A percentile compares a stretch with the other conserved stretches of the same genome.
Evolutionary conservation across 371 early-diverging fungal species (phyloP).

Genomic region (Rhizomucor pusillus): DNA sequence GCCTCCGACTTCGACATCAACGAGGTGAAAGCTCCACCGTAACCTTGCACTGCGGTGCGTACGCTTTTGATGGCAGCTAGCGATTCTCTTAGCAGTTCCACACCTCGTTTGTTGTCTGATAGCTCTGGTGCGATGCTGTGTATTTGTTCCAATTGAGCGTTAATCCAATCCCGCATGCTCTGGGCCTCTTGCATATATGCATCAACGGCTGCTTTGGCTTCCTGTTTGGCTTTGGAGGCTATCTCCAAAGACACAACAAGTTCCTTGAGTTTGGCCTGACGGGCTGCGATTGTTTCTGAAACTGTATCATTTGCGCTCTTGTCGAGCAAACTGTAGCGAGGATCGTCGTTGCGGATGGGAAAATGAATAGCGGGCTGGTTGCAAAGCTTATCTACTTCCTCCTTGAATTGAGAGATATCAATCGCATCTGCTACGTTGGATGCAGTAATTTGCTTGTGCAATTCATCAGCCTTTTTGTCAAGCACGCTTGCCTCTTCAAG

Average conservation of each 20-base stretch:
- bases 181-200: constrained; percentile 30
- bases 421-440: constrained; percentile 2
- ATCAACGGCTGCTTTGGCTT: constrained; percentile 31
- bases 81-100: constrained; percentile 1
- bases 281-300: constrained; percentile 13
- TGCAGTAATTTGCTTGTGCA: constrained; percentile 2
- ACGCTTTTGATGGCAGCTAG: constrained; percentile 8
- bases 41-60: constrained; percentile 9
- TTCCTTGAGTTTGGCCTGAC: constrained; percentile 24
- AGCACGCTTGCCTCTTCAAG: constrained; percentile 6
- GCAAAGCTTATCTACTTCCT: background rate
- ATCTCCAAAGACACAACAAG: constrained; percentile 21
- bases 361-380: constrained; percentile 5
- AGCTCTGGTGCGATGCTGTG: background rate
- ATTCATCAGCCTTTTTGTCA: constrained; percentile 4
- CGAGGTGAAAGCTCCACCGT: constrained; percentile 12
- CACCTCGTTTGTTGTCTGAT: background rate
- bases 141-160: constrained; percentile 2
- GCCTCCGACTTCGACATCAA: constrained; percentile 10
- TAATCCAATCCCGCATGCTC: constrained; percentile 33
- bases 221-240: constrained; percentile 26
- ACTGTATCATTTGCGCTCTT: background rate
- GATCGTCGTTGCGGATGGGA: constrained; percentile 22
- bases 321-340: constrained; percentile 6
- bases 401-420: constrained; percentile 1